phyloP scores from a whole-genome alignment of 805 yeast genomes.

The Maudiozyma saulgeensis region DNA sequence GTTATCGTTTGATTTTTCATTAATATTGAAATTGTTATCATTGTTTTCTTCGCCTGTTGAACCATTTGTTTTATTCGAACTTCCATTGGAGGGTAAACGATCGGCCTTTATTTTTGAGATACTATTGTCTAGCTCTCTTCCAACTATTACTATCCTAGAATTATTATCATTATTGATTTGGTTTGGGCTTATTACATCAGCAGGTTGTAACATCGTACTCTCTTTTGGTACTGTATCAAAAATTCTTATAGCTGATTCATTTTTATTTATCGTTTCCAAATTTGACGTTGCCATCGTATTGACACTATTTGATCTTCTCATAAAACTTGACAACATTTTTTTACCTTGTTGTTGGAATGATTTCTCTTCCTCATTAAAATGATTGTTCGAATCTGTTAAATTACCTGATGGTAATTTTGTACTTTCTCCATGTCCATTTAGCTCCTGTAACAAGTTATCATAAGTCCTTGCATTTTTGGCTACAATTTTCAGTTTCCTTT shows the following conservation, averaged over 20 bases:
- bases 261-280: neutral
- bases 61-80: neutral
- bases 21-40: neutral
- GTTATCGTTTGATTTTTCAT: neutral
- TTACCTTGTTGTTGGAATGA: conserved; percentile 3
- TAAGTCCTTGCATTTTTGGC: conserved; percentile 27
- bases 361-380: neutral
- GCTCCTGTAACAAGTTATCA: neutral
- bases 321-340: neutral
- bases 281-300: neutral
- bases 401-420: neutral
- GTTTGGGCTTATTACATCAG: neutral
- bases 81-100: neutral
- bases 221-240: neutral
- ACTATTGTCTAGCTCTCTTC: neutral
- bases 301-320: neutral
- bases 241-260: neutral
- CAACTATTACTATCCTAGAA: conserved; percentile 1
- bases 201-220: neutral
- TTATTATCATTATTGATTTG: neutral
- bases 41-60: neutral
- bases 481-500: conserved; percentile 28
- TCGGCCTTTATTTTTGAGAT: neutral
- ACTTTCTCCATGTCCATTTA: neutral
- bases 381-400: neutral